Base-by-base conservation (phyloP, 176 grass and related monocot genomes). In the Hordeum vulgare region DNA sequence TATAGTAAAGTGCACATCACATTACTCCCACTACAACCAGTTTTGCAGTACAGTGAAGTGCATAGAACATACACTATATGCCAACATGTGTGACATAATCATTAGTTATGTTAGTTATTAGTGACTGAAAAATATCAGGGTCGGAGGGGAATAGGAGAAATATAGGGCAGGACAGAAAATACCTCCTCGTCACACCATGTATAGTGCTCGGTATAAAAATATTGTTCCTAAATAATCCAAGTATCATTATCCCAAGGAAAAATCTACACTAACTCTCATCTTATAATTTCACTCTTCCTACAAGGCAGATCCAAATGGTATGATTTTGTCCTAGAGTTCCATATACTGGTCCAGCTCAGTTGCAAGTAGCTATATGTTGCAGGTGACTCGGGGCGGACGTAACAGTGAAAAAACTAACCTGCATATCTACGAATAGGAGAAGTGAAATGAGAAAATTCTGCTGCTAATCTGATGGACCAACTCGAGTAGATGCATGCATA, bases 151-250 rank as follows among this genome's bases (percentile, higher is more conserved):
- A 29, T 29, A n/a, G 79, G 7, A 66, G 17, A 45, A 81, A 88
- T 47, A 13, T 60, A 69, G 36, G 44, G 21, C 33, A 81, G 5
- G 8, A 20, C 6, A 65, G 71, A 33, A 74, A 27, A 64, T 85
- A 94, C 93, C 93, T 94, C 93, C 83, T 94, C 90, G 86, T 94
- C 93, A 78, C 93, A 94, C 90, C 93, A 94, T 51, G 93, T 71
- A 11, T 33, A 37, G 51, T 62, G 29, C 66, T 49, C 14, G 21
- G 14, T 21, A 53, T 63, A 11, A 51, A 51, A 63, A 63, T 28
- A 21, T 15, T 2, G 1, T 4, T 62, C 37, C 56, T 63, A 53
- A 63, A 33, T 44, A 72, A 86, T 39, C 57, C 21, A 37, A 51
- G 57, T 56, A 56, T 18, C 7, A 56, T 21, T 10, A 28, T 23